A percentile compares a stretch with the other conserved stretches of the same genome.
Conservation (phyloP, 208 protist genomes). For the Naegleria fowleri region DNA sequence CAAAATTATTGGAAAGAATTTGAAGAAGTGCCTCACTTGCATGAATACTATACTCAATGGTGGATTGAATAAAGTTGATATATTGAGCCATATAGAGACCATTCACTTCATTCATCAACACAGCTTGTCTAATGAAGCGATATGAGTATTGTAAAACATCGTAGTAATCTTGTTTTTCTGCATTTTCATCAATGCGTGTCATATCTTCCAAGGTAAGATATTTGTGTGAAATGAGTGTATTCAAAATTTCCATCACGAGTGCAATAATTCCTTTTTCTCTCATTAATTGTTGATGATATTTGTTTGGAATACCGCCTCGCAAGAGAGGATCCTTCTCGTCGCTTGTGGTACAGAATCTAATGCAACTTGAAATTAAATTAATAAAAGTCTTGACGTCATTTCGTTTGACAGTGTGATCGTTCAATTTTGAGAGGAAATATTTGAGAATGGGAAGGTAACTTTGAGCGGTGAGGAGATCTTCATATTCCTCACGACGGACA, state of each 20-base stretch:
- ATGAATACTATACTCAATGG: neutral
- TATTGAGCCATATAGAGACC: neutral
- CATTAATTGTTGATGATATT: neutral
- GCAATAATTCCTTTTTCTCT: neutral
- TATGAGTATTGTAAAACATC: neutral
- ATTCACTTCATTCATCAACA: neutral
- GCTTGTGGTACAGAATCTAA: neutral
- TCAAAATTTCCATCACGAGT: neutral
- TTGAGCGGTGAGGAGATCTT: neutral
- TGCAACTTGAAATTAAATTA: neutral
- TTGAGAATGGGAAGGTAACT: neutral
- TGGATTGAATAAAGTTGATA: neutral
- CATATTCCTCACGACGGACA: neutral
- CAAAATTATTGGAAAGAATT: neutral
- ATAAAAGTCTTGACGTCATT: neutral
- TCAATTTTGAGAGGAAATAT: neutral
- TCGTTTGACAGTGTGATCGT: neutral
- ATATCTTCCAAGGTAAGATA: neutral
- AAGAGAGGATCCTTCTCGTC: neutral
- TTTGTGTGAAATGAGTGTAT: neutral
- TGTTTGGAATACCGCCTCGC: neutral
- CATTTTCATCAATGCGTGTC: too few relatives aligned
- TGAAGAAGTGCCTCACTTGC: neutral
- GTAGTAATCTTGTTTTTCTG: neutral
- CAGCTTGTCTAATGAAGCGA: neutral